Conservation (phyloP, 345 rosid species). For the Hypericum perforatum region DNA sequence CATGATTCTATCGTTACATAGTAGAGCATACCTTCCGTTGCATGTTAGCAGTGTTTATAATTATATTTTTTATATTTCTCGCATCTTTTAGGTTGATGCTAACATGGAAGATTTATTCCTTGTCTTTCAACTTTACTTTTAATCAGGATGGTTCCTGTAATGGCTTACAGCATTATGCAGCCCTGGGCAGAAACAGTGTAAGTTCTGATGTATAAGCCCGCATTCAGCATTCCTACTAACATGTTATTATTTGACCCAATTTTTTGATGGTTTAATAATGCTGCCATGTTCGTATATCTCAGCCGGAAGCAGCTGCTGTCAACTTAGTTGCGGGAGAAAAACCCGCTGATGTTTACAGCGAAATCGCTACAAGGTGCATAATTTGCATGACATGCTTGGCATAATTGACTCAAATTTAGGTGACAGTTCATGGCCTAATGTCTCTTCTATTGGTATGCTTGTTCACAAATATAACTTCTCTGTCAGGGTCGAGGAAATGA, state of each 20-base stretch:
- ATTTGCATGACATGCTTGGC: conserved; percentile 1
- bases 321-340: conserved; percentile 72
- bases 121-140: neutral
- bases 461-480: conserved; percentile 2
- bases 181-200: conserved; percentile 92
- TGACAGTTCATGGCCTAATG: too few species aligned
- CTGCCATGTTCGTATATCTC: conserved; percentile 20
- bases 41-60: too few species aligned
- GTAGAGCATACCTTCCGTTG: too few species aligned
- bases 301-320: conserved; percentile 97
- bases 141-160: conserved; percentile 96
- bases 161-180: conserved; percentile 98
- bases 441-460: too few species aligned
- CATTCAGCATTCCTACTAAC: too few species aligned
- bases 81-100: neutral
- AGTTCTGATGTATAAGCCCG: conserved; percentile 16
- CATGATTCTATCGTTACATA: too few species aligned
- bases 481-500: conserved; percentile 77
- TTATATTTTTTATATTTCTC: neutral
- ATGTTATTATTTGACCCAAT: conserved; percentile 8
- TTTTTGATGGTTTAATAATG: conserved; percentile 8
- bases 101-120: too few species aligned
- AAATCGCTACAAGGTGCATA: conserved; percentile 77
- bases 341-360: conserved; percentile 95
- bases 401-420: neutral